Conservation (phyloP, 2,329 filamentous ascomycete species). For the Fulvia fulva region DNA sequence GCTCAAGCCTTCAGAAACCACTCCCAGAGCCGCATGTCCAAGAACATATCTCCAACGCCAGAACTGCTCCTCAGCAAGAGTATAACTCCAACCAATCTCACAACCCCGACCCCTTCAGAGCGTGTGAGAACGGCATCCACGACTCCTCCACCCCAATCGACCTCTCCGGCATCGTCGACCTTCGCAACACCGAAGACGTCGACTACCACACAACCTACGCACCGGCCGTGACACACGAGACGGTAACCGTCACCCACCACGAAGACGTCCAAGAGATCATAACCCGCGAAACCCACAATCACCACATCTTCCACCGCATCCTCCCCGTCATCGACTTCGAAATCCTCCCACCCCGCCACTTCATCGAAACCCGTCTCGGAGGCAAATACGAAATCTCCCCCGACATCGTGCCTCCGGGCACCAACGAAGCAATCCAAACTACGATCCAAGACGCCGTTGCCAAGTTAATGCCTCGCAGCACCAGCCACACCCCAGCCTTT, state of each 20-base stretch:
- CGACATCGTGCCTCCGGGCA: conserved; percentile 25
- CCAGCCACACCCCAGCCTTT: not conserved
- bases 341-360: conserved; percentile 52
- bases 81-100: too few relatives aligned
- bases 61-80: too few relatives aligned
- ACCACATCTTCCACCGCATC: conserved; percentile 51
- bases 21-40: conserved; percentile 33
- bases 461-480: conserved; percentile 22
- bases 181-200: conserved; percentile 37
- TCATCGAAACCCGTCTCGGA: conserved; percentile 38
- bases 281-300: conserved; percentile 52
- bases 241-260: conserved; percentile 42
- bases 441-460: conserved; percentile 34
- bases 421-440: conserved; percentile 26
- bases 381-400: conserved; percentile 46
- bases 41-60: conserved; percentile 33
- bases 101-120: not conserved
- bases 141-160: conserved; percentile 11
- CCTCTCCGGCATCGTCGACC: conserved; percentile 10
- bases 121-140: conserved; percentile 3
- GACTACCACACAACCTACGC: conserved; percentile 34
- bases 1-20: conserved; percentile 24
- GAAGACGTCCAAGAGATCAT: conserved; percentile 47
- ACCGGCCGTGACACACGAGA: conserved; percentile 49
- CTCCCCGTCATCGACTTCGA: conserved; percentile 53